Evolutionary conservation across 345 rosid species (phyloP).

Genomic region (Cochlearia excelsa): DNA sequence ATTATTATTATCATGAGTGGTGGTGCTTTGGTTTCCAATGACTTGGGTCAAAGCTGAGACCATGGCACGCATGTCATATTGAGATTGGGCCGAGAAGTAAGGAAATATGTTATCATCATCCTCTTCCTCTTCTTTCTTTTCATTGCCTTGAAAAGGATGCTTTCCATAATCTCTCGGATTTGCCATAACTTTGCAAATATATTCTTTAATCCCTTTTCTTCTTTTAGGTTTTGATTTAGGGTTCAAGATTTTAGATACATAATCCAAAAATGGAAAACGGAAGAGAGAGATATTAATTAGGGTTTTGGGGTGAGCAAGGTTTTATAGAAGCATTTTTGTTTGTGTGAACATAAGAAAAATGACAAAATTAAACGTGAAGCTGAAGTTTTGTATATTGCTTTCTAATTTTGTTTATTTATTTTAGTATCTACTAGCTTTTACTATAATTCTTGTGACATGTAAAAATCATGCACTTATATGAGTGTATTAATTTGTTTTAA

Average conservation of each 20-base stretch:
- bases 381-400: slow-evolving; percentile 33
- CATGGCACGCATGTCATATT: slow-evolving; percentile 59
- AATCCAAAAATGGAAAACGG: slow-evolving; percentile 11
- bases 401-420: not conserved
- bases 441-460: slow-evolving; percentile 8
- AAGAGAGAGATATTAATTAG: slow-evolving; percentile 16
- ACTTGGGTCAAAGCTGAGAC: slow-evolving; percentile 75
- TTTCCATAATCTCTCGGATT: slow-evolving; percentile 54
- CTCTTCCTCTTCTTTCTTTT: slow-evolving; percentile 39
- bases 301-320: slow-evolving; percentile 23
- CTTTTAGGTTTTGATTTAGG: slow-evolving; percentile 4
- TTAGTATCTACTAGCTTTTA: not conserved
- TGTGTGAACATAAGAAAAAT: slow-evolving; percentile 36
- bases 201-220: not conserved
- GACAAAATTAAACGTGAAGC: slow-evolving; percentile 25
- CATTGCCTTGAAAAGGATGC: slow-evolving; percentile 44
- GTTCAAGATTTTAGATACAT: not conserved
- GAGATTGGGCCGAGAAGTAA: slow-evolving; percentile 57
- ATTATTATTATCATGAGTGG: slow-evolving; percentile 28
- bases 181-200: slow-evolving; percentile 33
- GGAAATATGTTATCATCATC: slow-evolving; percentile 55
- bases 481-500: slow-evolving; percentile 8
- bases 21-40: slow-evolving; percentile 40
- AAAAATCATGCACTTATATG: slow-evolving; percentile 26
- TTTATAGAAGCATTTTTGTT: slow-evolving; percentile 27